Evolutionary conservation across 352 stramenopile species (phyloP).

Genomic region (Phytophthora lateralis): DNA sequence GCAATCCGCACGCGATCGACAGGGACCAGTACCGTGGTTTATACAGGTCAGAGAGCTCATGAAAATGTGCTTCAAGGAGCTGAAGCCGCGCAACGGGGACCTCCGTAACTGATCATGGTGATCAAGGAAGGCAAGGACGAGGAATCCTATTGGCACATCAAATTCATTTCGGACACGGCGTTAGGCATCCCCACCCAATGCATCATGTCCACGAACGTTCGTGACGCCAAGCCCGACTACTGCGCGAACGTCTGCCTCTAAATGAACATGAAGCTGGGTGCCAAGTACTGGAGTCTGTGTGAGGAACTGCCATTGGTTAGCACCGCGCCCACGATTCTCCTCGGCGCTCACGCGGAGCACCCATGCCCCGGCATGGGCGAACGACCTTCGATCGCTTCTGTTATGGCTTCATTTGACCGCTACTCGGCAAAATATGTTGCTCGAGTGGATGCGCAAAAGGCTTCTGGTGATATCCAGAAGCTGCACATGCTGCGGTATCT

Average conservation of each 20-base stretch:
- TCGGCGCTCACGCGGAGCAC: slow-evolving; percentile 81
- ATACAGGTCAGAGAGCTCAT: slow-evolving; percentile 68
- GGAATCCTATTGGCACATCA: slow-evolving; percentile 70
- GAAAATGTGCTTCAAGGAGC: slow-evolving; percentile 54
- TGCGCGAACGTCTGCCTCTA: slow-evolving; percentile 72
- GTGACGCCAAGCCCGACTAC: slow-evolving; percentile 55
- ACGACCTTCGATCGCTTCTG: slow-evolving; percentile 74
- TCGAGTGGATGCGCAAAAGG: slow-evolving; percentile 58
- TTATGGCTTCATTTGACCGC: slow-evolving; percentile 79
- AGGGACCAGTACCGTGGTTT: slow-evolving; percentile 38
- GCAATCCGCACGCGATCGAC: slow-evolving; percentile 48
- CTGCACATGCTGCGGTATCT: slow-evolving; percentile 72
- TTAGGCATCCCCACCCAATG: slow-evolving; percentile 77
- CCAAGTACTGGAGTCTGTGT: slow-evolving; percentile 63
- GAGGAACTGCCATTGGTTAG: slow-evolving; percentile 55
- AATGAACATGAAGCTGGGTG: slow-evolving; percentile 81
- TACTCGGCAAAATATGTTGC: slow-evolving; percentile 68
- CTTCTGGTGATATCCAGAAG: slow-evolving; percentile 59
- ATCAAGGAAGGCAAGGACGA: slow-evolving; percentile 54
- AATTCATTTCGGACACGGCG: slow-evolving; percentile 70
- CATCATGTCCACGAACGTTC: slow-evolving; percentile 58
- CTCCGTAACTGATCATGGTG: slow-evolving; percentile 66
- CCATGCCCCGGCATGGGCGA: slow-evolving; percentile 58
- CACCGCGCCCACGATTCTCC: slow-evolving; percentile 68
- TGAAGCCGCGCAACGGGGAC: slow-evolving; percentile 38